Conservation (phyloP, 2,329 filamentous ascomycete genomes). For the Ophidiomyces ophidiicola region DNA sequence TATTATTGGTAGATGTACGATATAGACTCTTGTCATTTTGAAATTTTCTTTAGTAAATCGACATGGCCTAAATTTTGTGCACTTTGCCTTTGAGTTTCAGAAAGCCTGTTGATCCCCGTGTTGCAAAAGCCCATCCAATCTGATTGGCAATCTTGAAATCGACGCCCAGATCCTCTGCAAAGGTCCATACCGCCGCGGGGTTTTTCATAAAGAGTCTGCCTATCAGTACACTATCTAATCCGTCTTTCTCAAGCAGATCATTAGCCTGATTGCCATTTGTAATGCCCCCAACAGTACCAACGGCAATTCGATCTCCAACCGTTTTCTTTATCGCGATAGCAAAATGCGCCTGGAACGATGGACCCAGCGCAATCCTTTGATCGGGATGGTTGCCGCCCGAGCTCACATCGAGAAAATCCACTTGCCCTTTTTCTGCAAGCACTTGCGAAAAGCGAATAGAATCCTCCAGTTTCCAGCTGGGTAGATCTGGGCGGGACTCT, state of each 20-base stretch:
- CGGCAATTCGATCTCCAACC: constrained; percentile 57
- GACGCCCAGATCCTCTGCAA: constrained; percentile 60
- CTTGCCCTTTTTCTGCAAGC: constrained; percentile 53
- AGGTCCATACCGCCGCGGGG: constrained; percentile 62
- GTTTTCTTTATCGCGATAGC: constrained; percentile 60
- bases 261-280: constrained; percentile 56
- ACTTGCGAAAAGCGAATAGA: constrained; percentile 51
- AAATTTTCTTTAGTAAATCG: background rate
- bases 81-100: constrained; percentile 4
- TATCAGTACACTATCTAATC: constrained; percentile 58
- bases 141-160: constrained; percentile 62
- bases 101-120: constrained; percentile 25
- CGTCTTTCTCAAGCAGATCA: constrained; percentile 41
- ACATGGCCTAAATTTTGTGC: constrained; percentile 9
- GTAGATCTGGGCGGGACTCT: constrained; percentile 40
- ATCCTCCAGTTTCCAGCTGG: constrained; percentile 57
- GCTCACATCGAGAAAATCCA: constrained; percentile 76
- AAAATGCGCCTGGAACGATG: constrained; percentile 63
- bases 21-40: too few species aligned
- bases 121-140: constrained; percentile 48
- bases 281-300: constrained; percentile 66
- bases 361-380: constrained; percentile 37
- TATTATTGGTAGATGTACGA: too few species aligned
- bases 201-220: constrained; percentile 72
- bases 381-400: constrained; percentile 56